Conservation (phyloP, 768 basidiomycete genomes). For the Mycena kentingensis region DNA sequence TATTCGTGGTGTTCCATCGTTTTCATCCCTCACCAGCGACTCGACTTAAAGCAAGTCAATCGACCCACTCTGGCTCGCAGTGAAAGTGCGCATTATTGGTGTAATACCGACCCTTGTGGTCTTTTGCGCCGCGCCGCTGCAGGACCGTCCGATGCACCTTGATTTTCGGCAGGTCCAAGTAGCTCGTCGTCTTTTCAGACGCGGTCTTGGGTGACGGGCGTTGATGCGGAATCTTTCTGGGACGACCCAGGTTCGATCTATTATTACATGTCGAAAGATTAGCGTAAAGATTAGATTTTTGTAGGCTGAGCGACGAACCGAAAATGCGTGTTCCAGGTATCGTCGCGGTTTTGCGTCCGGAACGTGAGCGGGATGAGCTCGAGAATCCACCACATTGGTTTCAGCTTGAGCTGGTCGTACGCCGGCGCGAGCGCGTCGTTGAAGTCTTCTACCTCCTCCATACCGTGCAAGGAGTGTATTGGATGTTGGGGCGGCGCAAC, state of each 20-base stretch:
- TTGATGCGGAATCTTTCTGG: conserved; percentile 10
- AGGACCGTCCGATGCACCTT: conserved; percentile 56
- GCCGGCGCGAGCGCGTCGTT: conserved; percentile 55
- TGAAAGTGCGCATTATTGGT: conserved; percentile 17
- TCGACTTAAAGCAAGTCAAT: conserved; percentile 7
- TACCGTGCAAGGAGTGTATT: conserved; percentile 23
- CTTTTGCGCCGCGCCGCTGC: conserved; percentile 55
- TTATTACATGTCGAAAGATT: background rate
- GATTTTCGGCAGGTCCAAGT: conserved; percentile 22
- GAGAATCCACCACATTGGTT: conserved; percentile 65
- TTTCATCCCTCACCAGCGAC: no score
- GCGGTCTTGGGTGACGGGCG: background rate
- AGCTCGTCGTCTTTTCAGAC: background rate
- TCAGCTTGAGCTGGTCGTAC: conserved; percentile 59
- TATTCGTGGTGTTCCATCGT: no score
- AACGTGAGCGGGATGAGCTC: conserved; percentile 54
- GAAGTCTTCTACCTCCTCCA: conserved; percentile 67
- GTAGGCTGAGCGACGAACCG: conserved; percentile 28
- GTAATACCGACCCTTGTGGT: conserved; percentile 31
- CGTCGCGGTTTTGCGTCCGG: conserved; percentile 40
- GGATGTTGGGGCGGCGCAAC: background rate
- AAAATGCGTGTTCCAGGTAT: conserved; percentile 38
- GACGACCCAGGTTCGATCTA: conserved; percentile 40
- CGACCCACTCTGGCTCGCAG: conserved; percentile 14
- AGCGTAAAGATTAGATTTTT: background rate